Base-by-base conservation (phyloP, 306 rosid species). In the Castanea mollissima region DNA sequence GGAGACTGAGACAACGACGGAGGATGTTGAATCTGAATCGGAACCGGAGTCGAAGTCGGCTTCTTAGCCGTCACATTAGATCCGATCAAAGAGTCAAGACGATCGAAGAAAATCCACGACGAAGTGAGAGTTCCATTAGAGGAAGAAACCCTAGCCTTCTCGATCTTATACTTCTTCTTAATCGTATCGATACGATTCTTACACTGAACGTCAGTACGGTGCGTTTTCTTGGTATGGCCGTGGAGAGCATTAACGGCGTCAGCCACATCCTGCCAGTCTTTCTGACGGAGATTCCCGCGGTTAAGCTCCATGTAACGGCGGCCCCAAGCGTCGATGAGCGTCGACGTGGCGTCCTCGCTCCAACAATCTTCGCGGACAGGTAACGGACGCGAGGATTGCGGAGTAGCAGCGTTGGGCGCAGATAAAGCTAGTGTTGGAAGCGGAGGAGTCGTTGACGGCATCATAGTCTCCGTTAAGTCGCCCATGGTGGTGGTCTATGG, bases 341-440 rank as follows among this genome's bases (percentile, higher is more conserved):
- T 94, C 7, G 97, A 83, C 1, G 97, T 88, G 57, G 99, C 99
- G 72, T 94, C 99, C 80, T 91, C 97, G 21, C 87, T 92, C 99
- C 99, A 94, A 79, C 99, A 94, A 56, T 95, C 98, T 78, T 95
- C 99, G 46, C 99, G 98, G 63, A 91, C 94, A 49, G 99, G 97
- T 63, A 84, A 73, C 18, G 97, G 73, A 2, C 97, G 97, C 2
- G 94, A 76, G 57, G 54, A 49, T 12, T 49, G 54, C 54, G 54
- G 16, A 49, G 54, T 11, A 12, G 46, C 1, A 41, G 46, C 46
- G 46, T 41, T 41, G 2, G 54, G 54, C 14, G 54, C 54, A 0
- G 54, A 2, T 13, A 49, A 49, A 49, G 54, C 54, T 13, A 49
- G 16, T 5, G 54, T 49, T 13, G 55, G 85, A 46, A 20, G 75